Base-by-base conservation (phyloP, 2,329 filamentous ascomycete genomes). In the Aspergillus sp. region DNA sequence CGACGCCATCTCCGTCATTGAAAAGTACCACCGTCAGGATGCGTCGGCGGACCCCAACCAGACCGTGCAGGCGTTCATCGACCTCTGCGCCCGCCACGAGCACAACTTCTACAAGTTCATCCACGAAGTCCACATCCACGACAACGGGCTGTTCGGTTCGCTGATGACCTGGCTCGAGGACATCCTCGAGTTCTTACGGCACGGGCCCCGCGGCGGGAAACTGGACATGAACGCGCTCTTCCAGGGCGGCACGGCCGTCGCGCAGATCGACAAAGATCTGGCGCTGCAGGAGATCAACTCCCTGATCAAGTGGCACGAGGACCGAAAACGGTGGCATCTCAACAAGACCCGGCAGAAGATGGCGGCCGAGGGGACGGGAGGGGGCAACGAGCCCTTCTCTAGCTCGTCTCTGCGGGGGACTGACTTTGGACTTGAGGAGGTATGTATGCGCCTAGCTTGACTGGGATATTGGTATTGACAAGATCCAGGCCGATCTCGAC, bases 51-150 rank as follows among this genome's bases (percentile, higher is more conserved):
- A 98, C 56, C 91, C 91, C 4, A 98, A 98, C 57, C 88, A 95
- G 66, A 98, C 91, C 0, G 91, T 98, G 1, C 91, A 98, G 57
- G 82, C 86, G 11, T 98, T 98, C 53, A 98, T 98, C 52, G 91
- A 98, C 53, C 73, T 98, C 14, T 98, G 91, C 59, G 82, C 85
- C 45, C 78, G 91, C 26, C 91, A 98, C 57, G 86, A 98, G 61
- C 78, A 93, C 56, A 93, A 93, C 62, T 89, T 98, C 56, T 98
- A 96, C 72, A 96, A 94, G 58, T 98, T 98, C 57, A 82, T 98
- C 3, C 91, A 98, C 58, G 91, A 98, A 62, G 89, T 98, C 1
- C 91, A 98, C 54, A 79, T 84, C 5, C 89, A 98, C 51, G 91
- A 98, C 57, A 93, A 98, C 42, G 91, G 91, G 1, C 74, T 98